A percentile compares a stretch with the other conserved stretches of the same genome.
Conservation (phyloP, 2,329 filamentous ascomycete genomes). For the Alternaria brassicicola region DNA sequence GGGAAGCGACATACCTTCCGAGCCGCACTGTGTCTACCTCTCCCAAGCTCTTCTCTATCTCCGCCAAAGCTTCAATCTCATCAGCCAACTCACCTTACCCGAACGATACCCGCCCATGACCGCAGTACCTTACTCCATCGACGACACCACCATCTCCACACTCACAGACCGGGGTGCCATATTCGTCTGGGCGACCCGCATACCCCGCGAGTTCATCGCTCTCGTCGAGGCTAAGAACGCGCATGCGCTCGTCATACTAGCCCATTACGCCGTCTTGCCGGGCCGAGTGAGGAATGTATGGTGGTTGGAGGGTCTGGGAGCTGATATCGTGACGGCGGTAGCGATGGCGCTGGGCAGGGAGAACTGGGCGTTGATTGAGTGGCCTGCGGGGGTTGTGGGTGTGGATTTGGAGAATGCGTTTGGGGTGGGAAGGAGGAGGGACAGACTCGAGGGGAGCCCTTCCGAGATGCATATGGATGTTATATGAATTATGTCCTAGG, state of each 20-base stretch:
- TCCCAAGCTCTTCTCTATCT: slow-evolving; percentile 33
- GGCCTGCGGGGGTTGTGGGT: slow-evolving; percentile 38
- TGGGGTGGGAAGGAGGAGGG: slow-evolving; percentile 19
- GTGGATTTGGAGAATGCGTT: slow-evolving; percentile 36
- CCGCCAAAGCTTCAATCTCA: slow-evolving; percentile 39
- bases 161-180: slow-evolving; percentile 44
- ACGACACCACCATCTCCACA: slow-evolving; percentile 34
- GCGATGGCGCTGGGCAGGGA: slow-evolving; percentile 41
- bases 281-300: slow-evolving; percentile 43
- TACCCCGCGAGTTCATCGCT: slow-evolving; percentile 38
- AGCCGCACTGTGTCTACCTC: slow-evolving; percentile 23
- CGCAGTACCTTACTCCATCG: slow-evolving; percentile 37
- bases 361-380: slow-evolving; percentile 39
- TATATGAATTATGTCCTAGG: slow-evolving; percentile 18
- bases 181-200: slow-evolving; percentile 39
- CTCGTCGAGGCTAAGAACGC: slow-evolving; percentile 39
- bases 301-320: slow-evolving; percentile 45
- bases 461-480: slow-evolving; percentile 38
- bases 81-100: slow-evolving; percentile 39
- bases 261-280: slow-evolving; percentile 48
- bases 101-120: slow-evolving; percentile 32
- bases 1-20: slow-evolving; percentile 14
- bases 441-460: slow-evolving; percentile 25
- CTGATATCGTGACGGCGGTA: slow-evolving; percentile 41
- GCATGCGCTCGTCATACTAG: slow-evolving; percentile 46